Conservation (phyloP, 352 stramenopile genomes). For the Phytophthora lateralis region DNA sequence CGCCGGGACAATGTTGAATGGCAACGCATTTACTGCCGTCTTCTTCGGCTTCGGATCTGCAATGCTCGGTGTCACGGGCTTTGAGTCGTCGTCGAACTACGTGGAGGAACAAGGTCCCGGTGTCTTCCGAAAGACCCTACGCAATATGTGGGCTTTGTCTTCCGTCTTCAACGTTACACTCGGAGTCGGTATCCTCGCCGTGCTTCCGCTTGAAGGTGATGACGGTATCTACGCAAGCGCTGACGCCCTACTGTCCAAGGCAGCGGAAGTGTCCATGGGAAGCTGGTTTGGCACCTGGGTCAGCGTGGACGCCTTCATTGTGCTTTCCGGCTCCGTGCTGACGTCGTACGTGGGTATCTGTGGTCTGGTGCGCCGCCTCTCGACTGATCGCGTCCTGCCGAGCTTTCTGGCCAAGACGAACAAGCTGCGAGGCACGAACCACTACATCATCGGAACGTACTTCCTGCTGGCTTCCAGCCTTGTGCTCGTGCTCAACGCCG, state of each 20-base stretch:
- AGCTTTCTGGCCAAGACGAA: slow-evolving; percentile 56
- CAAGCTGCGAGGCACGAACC: slow-evolving; percentile 62
- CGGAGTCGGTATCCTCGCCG: slow-evolving; percentile 62
- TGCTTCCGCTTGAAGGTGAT: slow-evolving; percentile 58
- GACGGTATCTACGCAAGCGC: slow-evolving; percentile 56
- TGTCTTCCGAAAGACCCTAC: slow-evolving; percentile 71
- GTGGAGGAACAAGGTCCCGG: slow-evolving; percentile 82
- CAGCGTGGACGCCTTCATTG: slow-evolving; percentile 83
- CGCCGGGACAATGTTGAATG: slow-evolving; percentile 39
- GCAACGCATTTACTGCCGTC: slow-evolving; percentile 45
- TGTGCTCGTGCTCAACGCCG: slow-evolving; percentile 64
- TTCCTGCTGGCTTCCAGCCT: slow-evolving; percentile 68
- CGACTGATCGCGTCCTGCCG: slow-evolving; percentile 65
- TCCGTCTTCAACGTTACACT: slow-evolving; percentile 81
- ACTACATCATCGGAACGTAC: slow-evolving; percentile 75
- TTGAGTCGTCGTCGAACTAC: slow-evolving; percentile 87
- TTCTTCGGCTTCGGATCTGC: slow-evolving; percentile 76
- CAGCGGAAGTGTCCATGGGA: slow-evolving; percentile 42
- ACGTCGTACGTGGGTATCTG: slow-evolving; percentile 85
- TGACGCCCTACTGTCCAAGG: slow-evolving; percentile 64
- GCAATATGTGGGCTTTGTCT: slow-evolving; percentile 77
- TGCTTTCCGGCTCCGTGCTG: slow-evolving; percentile 80
- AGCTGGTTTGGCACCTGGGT: slow-evolving; percentile 50
- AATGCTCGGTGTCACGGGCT: slow-evolving; percentile 88
- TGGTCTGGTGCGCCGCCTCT: slow-evolving; percentile 70